Percentiles rank a stretch among this genome's conserved stretches.
Conservation (phyloP, 257 asterid species). For the Gentiana straminea region DNA sequence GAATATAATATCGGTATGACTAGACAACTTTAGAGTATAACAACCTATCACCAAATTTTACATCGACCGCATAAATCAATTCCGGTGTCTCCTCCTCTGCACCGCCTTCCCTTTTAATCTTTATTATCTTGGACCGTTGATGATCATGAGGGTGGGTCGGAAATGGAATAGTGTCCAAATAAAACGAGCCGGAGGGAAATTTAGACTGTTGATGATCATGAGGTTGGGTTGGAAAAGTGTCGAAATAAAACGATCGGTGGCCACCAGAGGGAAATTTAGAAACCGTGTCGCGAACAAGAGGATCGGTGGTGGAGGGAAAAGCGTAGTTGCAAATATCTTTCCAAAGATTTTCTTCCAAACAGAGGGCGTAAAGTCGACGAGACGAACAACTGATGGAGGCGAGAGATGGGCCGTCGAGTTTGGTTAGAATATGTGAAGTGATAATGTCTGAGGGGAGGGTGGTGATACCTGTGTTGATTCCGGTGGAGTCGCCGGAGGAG, state of each 20-base stretch:
- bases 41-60: constrained; percentile 26
- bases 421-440: constrained; percentile 43
- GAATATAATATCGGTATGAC: constrained; percentile 26
- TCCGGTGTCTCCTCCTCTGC: constrained; percentile 5
- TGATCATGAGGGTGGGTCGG: constrained; percentile 6
- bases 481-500: constrained; percentile 9
- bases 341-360: constrained; percentile 51
- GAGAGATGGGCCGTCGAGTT: constrained; percentile 65
- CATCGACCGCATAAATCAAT: constrained; percentile 65
- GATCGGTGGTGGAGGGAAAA: constrained; percentile 63
- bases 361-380: constrained; percentile 25
- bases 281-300: constrained; percentile 18
- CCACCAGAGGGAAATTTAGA: constrained; percentile 38
- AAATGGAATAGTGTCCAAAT: not conserved
- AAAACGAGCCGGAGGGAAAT: no score
- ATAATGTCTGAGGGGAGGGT: constrained; percentile 52
- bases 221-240: constrained; percentile 34
- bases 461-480: constrained; percentile 22
- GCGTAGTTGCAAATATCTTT: constrained; percentile 34
- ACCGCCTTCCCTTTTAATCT: not conserved
- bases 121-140: not conserved
- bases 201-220: no score
- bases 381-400: constrained; percentile 47
- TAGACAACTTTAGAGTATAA: constrained; percentile 49
- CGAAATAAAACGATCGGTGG: constrained; percentile 54